Base-by-base conservation (phyloP, 768 basidiomycete genomes). In the Favolaschia claudopus region DNA sequence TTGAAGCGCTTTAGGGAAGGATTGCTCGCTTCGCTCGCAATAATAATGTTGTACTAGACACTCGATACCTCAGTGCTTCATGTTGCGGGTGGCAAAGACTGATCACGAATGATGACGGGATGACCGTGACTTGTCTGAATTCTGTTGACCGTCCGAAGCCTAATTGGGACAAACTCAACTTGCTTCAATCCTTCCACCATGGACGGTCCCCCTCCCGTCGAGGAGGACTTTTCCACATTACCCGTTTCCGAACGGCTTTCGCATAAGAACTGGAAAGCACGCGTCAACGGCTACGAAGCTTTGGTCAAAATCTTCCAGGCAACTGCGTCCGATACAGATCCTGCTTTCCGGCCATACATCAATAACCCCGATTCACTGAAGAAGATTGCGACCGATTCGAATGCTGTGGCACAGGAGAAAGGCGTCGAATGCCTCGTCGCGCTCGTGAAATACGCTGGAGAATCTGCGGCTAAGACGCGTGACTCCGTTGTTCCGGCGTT, bases 241-340 rank as follows among this genome's bases (percentile, higher is more conserved):
- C 79, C 93, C 20, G 83, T 97, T 43, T 75, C 85, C 13, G 94
- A 96, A 64, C 76, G 96, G 40, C 88, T 96, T 54, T 78, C 85
- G 7, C 94, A 98, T 81, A 99, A 98, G 84, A 96, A 96, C 73
- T 99, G 97, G 97, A 99, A 99, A 77, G 97, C 97, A 56, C 89
- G 97, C 66, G 86, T 96, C 68, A 94, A 87, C 73, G 97, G 86
- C 61, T 99, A 99, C 74, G 92, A 93, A 70, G 76, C 89, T 20
- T 85, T 99, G 63, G 86, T 90, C 78, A 89, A 91, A 76, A 88
- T 85, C 56, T 97, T 97, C 73, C 87, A 89, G 69, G 89, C 86
- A 39, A 95, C 95, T 45, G 90, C 90, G 66, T 95, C 94, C 44
- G 96, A 99, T 72, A 86, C 87, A 65, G 96, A 98, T 81, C 93